Evolutionary conservation across 441 rosid genomes (phyloP).

Genomic region (Cnidoscolus chayamansa): DNA sequence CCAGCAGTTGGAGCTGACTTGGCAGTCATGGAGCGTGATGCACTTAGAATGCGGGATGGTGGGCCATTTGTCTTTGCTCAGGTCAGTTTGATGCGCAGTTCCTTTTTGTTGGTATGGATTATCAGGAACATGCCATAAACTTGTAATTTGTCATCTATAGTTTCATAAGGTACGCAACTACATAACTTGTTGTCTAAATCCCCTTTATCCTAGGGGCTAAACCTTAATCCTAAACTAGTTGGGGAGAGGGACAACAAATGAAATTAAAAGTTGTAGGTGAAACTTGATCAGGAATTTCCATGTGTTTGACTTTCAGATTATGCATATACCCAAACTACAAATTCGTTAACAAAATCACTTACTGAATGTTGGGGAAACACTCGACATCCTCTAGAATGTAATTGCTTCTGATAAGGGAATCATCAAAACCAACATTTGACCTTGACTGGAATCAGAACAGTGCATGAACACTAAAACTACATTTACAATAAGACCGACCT

Average conservation of each 20-base stretch:
- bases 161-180: not conserved
- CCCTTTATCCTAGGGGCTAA: not conserved
- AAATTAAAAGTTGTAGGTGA: too few relatives aligned
- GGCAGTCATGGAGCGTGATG: conserved; percentile 83
- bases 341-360: not conserved
- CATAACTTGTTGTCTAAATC: not conserved
- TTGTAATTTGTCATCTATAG: not conserved
- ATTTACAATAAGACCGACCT: not conserved
- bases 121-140: not conserved
- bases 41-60: conserved; percentile 93
- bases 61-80: conserved; percentile 97
- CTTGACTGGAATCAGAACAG: not conserved
- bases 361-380: not conserved
- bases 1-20: conserved; percentile 84
- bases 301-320: not conserved
- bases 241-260: too few relatives aligned
- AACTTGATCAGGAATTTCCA: not conserved
- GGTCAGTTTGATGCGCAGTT: conserved; percentile 34
- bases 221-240: too few relatives aligned
- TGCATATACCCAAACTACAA: not conserved
- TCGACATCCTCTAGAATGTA: not conserved
- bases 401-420: not conserved
- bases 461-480: not conserved
- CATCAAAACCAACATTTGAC: not conserved
- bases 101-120: not conserved